Base-by-base conservation (phyloP, 495 filamentous ascomycete genomes). In the Pyronema omphalodes region DNA sequence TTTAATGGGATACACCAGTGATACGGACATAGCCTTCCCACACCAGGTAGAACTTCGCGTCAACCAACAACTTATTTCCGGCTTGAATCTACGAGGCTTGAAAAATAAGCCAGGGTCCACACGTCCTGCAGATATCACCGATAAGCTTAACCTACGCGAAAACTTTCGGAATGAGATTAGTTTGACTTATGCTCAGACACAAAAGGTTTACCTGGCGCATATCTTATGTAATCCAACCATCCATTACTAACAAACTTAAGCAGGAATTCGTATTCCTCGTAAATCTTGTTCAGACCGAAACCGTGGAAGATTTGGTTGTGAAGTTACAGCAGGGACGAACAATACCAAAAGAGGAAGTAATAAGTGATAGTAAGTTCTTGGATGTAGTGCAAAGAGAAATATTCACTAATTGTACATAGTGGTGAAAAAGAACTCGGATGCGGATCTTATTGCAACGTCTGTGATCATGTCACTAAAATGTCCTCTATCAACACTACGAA, bases 21-120 rank as follows among this genome's bases (percentile, higher is more conserved):
- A 64, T 49, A 64, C 73, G 4, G 88, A 96, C 55, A 79, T 96
- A 37, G 71, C 83, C 0, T 98, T 98, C 59, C 91, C 91, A 0
- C 78, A 88, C 56, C 86, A 94, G 68, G 79, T 88, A 18, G 91
- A 95, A 67, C 71, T 98, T 44, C 88, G 88, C 63, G 80, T 93
- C 37, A 96, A 96, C 61, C 75, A 80, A 19, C 85, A 93, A 47
- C 73, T 93, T 55, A 55, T 65, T 9, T 51, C 58, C 44, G 93
- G 91, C 61, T 78, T 81, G 9, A 96, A 94, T 62, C 74, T 91
- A 47, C 83, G 88, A 55, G 91, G 91, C 3, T 69, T 98, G 51
- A 98, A 98, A 67, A 94, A 93, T 65, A 89, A 88, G 62, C 83
- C 91, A 7, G 91, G 91, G 19, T 89, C 91, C 33, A 95, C 91